Evolutionary conservation across 2,329 filamentous ascomycete genomes (phyloP), one percentile per base, ranked within the genome.

Genomic region (Penicillium polonicum): DNA sequence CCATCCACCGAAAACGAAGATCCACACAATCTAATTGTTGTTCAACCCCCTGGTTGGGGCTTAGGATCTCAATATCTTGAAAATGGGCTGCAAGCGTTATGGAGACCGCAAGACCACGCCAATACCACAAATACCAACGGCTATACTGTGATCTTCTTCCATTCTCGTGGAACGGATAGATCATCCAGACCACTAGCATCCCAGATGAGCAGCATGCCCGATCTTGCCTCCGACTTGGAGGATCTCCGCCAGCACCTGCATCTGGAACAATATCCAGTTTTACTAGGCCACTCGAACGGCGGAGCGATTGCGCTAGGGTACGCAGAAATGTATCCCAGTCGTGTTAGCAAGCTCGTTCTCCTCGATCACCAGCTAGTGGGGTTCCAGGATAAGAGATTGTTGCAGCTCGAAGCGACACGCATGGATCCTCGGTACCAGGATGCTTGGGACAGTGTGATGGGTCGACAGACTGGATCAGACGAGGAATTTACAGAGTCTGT

Each of bases 151-250:
- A 19, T 52, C 12, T 52, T 52, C 39, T 52, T 52, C 39, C 50
- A 45, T 25, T 25, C 50, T 12, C 39, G 50, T 13, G 50, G 50
- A 21, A 52, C 39, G 19, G 12, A 21, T 15, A 23, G 50, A 19
- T 45, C 50, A 25, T 35, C 39, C 7, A 13, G 21, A 36, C 50
- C 39, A 35, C 29, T 19, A 13, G 12, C 29, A 17, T 45, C 50
- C 5, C 39, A 45, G 5, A 52, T 52, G 50, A 52, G 39, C 29
- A 52, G 29, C 10, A 52, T 52, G 50, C 50, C 39, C 12, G 50
- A 52, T 45, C 31, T 52, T 12, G 50, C 50, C 2, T 52, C 39
- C 5, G 50, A 52, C 29, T 15, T 52, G 12, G 50, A 52, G 21
- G 29, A 52, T 36, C 23, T 52, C 10, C 50, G 50, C 4, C 50